Evolutionary conservation across 352 stramenopile species (phyloP).

Genomic region (Globisporangium cederbergense): DNA sequence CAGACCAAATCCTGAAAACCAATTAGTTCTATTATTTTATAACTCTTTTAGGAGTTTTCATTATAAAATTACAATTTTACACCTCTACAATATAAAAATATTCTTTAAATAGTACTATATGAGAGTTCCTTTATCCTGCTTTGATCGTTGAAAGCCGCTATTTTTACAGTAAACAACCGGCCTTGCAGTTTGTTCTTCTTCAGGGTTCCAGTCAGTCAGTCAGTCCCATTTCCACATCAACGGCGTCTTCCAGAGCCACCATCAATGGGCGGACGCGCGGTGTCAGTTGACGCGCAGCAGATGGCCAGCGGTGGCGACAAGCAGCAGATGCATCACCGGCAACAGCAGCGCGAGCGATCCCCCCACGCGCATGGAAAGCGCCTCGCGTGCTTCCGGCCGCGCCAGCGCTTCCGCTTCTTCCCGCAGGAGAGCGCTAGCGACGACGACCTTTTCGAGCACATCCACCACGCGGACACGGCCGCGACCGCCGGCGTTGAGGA

Average conservation of each 20-base stretch:
- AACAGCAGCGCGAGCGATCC: slow-evolving; percentile 1
- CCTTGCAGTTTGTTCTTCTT: too few species aligned
- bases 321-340: too few species aligned
- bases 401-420: slow-evolving; percentile 41
- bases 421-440: not conserved
- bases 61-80: too few species aligned
- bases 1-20: not conserved
- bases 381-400: slow-evolving; percentile 62
- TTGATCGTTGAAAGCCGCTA: too few species aligned
- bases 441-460: slow-evolving; percentile 14
- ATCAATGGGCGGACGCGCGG: slow-evolving; percentile 5
- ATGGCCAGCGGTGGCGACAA: not conserved
- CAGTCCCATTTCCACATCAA: not conserved
- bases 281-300: not conserved
- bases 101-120: too few species aligned
- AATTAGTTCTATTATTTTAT: not conserved
- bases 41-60: too few species aligned
- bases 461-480: slow-evolving; percentile 5
- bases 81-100: too few species aligned
- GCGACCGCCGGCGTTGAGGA: not conserved
- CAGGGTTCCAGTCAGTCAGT: not conserved
- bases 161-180: too few species aligned
- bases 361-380: slow-evolving; percentile 36
- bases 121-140: too few species aligned
- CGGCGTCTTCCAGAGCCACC: not conserved